Evolutionary conservation across 1,284 basidiomycete genomes (phyloP).

Genomic region (Athelia sp.): DNA sequence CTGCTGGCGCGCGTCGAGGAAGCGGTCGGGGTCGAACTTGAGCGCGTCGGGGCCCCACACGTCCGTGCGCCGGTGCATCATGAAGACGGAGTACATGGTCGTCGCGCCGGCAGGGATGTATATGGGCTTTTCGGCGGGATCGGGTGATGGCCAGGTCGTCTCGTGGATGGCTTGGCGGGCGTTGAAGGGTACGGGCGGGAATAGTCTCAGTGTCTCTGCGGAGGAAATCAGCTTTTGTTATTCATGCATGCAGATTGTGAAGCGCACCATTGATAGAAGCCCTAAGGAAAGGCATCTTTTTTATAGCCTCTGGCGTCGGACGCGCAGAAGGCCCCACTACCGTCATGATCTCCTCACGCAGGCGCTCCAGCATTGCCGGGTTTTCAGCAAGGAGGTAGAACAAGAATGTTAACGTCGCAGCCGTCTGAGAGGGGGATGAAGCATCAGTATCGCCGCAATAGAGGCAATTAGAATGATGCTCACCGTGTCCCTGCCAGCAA

Average conservation of each 20-base stretch:
- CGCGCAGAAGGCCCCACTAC: slow-evolving; percentile 13
- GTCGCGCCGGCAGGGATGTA: slow-evolving; percentile 28
- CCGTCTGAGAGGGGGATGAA: slow-evolving; percentile 18
- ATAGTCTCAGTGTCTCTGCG: slow-evolving; percentile 55
- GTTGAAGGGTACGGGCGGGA: slow-evolving; percentile 57
- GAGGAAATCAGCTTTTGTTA: background rate
- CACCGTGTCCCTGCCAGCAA: slow-evolving; percentile 19
- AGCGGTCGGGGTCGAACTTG: slow-evolving; percentile 42
- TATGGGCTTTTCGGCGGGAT: slow-evolving; percentile 14
- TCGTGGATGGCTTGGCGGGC: slow-evolving; percentile 23
- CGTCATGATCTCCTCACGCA: slow-evolving; percentile 26
- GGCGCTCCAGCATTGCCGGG: slow-evolving; percentile 17
- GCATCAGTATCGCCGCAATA: background rate
- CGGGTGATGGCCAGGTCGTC: slow-evolving; percentile 13
- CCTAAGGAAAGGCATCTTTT: slow-evolving; percentile 25
- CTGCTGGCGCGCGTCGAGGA: slow-evolving; percentile 31
- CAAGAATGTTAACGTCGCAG: slow-evolving; percentile 19
- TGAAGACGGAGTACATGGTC: slow-evolving; percentile 27
- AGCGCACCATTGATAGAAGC: slow-evolving; percentile 24
- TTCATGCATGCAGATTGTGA: no score
- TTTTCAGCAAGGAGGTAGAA: slow-evolving; percentile 27
- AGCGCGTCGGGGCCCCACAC: slow-evolving; percentile 38
- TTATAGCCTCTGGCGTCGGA: slow-evolving; percentile 24
- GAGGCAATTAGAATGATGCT: background rate
- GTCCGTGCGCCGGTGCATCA: slow-evolving; percentile 35